Evolutionary conservation across 2,329 filamentous ascomycete genomes (phyloP), one percentile per base, ranked within the genome.

Genomic region (Sporothrix protearum): DNA sequence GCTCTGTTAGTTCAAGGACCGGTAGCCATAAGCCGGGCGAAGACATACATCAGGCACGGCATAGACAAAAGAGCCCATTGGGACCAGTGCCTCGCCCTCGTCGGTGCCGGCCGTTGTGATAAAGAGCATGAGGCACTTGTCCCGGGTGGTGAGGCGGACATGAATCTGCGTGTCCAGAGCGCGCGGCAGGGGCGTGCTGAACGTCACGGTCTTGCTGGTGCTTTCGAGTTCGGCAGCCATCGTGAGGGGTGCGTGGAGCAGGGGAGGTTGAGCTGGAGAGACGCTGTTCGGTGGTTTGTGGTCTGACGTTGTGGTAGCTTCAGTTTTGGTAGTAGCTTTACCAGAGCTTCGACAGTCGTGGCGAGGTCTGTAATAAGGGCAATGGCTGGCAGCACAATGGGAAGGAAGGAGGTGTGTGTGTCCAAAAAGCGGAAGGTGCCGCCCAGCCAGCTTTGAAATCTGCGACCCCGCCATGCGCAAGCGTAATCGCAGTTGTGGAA

Each of bases 41-140:
- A 22, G 33, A 79, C 83, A 76, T 83, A 97, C 96, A 82, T 97
- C 92, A 19, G 96, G 95, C 79, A 99, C 88, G 2, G 94, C 92
- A 79, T 97, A 98, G 61, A 98, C 92, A 78, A 98, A 95, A 67
- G 93, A 97, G 2, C 96, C 95, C 81, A 98, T 86, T 67, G 86
- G 83, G 53, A 86, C 82, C 8, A 84, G 79, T 9, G 80, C 78
- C 69, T 87, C 87, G 71, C 61, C 71, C 12, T 71, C 72, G 2
- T 49, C 61, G 10, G 68, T n/a, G 33, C 84, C 79, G 3, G 85
- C 83, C 0, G 89, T 90, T 0, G 88, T 88, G 61, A 91, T 80
- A 76, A 88, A 88, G n/a, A 91, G 79, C 70, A 88, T 79, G 71
- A 90, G 80, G 39, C 85, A 86, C 76, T 87, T 89, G 51, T 85